Evolutionary conservation across 78 protist species (phyloP), one percentile per base, ranked within the genome.

Genomic region (Dictyostelium brefeldianum): DNA sequence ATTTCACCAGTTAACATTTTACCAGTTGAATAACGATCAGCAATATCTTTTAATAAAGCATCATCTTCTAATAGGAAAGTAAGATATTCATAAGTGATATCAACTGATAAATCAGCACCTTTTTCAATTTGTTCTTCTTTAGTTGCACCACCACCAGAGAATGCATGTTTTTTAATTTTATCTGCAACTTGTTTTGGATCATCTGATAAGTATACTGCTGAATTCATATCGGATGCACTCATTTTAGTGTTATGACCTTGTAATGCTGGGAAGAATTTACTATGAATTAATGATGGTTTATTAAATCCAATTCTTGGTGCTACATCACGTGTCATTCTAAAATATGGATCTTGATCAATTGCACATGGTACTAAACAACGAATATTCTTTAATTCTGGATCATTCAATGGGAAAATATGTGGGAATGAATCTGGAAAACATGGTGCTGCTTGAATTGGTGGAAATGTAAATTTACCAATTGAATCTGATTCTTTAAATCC

Each of bases 341-440:
- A 99, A 92, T 99, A 99, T 36, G 99, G 99, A 89, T 99, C 99
- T 91, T 98, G 99, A 83, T 99, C 99, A 36, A 99, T 99, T 69
- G 99, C 99, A 65, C 99, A 98, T 22, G 99, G 99, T 83, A 99
- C 98, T 53, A 99, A 95, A 95, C 99, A 99, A 25, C 87, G 79
- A 15, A 98, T 54, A 50, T 71, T 57, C 64, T 47, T 31, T 17
- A 46, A 9, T 8, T 97, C 95, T 67, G 75, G 75, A 51, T 48
- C 80, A 46, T 46, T 15, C 46, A 56, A 47, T 48, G 79, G 96
- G 56, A 99, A 98, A 48, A 99, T 97, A 97, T 97, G 97, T 22
- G 99, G 99, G 97, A 99, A 99, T 56, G 99, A 56, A 41, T 67
- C 78, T 25, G 98, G 71, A 79, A 98, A 98, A 36, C 98, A 82